Evolutionary conservation across 1,284 basidiomycete species (phyloP).

Genomic region (Ceratobasidium sp.): DNA sequence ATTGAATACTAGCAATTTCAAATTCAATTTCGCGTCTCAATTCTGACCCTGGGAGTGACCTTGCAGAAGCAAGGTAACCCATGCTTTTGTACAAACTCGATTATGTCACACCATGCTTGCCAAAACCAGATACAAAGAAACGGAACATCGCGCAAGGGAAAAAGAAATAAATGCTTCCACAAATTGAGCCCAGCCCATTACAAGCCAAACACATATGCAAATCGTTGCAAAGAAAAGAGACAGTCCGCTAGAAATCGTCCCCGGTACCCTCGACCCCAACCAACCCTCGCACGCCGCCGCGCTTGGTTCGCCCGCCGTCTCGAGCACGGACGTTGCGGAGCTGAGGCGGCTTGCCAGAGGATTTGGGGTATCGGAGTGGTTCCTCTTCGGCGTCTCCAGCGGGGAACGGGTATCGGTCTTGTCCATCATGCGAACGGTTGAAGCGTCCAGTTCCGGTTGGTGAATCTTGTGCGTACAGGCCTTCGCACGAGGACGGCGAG

Average conservation of each 20-base stretch:
- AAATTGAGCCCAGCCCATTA: constrained; percentile 24
- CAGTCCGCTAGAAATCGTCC: constrained; percentile 15
- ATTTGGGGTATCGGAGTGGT: constrained; percentile 17
- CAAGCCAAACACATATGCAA: constrained; percentile 21
- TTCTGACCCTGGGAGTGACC: no score
- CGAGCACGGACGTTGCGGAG: constrained; percentile 77
- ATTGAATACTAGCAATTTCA: no score
- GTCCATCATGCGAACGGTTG: constrained; percentile 16
- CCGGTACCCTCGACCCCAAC: constrained; percentile 42
- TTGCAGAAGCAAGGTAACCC: no score
- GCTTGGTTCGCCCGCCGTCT: constrained; percentile 83
- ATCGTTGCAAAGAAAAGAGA: background rate
- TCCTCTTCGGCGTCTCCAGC: constrained; percentile 33
- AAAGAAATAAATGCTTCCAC: constrained; percentile 16
- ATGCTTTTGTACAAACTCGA: constrained; percentile 44
- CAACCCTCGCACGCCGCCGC: constrained; percentile 69
- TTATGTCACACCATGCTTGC: constrained; percentile 42
- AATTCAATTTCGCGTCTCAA: no score
- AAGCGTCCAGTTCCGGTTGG: constrained; percentile 32
- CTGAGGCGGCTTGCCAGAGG: constrained; percentile 50
- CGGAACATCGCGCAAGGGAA: constrained; percentile 3
- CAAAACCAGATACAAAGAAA: constrained; percentile 23
- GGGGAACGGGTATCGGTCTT: constrained; percentile 46
- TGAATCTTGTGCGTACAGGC: constrained; percentile 33
- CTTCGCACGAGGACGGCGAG: constrained; percentile 41